These are phyloP conservation scores for Vitis riparia DNA, from an alignment of 164 flowering plant species.

Conservation along the genomic window DNA sequence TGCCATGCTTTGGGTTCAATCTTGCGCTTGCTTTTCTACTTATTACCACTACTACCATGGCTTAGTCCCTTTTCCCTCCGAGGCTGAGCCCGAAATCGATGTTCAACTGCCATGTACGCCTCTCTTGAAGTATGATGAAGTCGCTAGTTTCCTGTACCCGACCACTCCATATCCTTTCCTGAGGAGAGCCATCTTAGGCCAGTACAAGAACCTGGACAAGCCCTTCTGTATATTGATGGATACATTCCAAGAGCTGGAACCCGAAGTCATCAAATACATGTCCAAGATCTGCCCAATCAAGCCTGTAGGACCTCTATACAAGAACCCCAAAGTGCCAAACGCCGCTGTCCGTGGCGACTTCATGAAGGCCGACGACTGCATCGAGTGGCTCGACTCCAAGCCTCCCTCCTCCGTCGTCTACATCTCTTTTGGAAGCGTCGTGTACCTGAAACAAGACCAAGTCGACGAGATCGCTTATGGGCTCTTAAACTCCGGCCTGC, in stretches of 20 bases:
- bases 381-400: slow-evolving; percentile 23
- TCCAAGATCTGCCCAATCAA: slow-evolving; percentile 32
- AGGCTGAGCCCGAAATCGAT: slow-evolving; percentile 30
- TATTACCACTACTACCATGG: slow-evolving; percentile 54
- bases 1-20: slow-evolving; percentile 80
- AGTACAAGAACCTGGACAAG: slow-evolving; percentile 54
- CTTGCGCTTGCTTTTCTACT: slow-evolving; percentile 57
- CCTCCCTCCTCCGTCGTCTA: slow-evolving; percentile 24
- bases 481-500: slow-evolving; percentile 9
- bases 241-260: slow-evolving; percentile 70
- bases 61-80: slow-evolving; percentile 49
- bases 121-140: slow-evolving; percentile 47
- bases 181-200: slow-evolving; percentile 35
- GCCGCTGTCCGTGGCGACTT: slow-evolving; percentile 36
- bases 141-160: slow-evolving; percentile 70
- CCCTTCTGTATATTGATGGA: slow-evolving; percentile 63
- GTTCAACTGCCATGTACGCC: slow-evolving; percentile 69
- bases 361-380: slow-evolving; percentile 43
- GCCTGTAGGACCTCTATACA: slow-evolving; percentile 68
- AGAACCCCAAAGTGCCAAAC: slow-evolving; percentile 9
- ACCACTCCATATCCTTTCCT: slow-evolving; percentile 32
- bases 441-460: slow-evolving; percentile 22
- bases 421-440: slow-evolving; percentile 26
- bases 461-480: slow-evolving; percentile 26
- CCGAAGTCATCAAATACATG: slow-evolving; percentile 37